These are phyloP conservation scores for Batkoa obscura DNA, from an alignment of 371 early-diverging fungal species.

Conservation along the genomic window DNA sequence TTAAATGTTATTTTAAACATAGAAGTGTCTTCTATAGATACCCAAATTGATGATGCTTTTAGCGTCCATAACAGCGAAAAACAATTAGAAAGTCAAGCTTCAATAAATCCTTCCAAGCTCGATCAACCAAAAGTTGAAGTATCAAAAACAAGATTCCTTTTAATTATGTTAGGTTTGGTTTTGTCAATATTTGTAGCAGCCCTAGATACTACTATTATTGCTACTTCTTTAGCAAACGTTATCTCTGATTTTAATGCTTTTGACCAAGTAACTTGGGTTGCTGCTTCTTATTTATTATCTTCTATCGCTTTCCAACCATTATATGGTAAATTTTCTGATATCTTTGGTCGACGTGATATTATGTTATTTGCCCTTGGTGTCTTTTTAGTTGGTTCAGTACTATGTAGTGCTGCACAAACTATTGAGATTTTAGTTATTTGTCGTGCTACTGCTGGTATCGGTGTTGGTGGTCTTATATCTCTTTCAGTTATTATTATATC, in stretches of 20 bases:
- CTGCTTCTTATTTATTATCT: slow-evolving; percentile 52
- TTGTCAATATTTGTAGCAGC: slow-evolving; percentile 36
- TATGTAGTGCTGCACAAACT: slow-evolving; percentile 30
- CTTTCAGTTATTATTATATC: slow-evolving; percentile 49
- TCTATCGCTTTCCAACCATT: slow-evolving; percentile 56
- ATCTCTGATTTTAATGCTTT: slow-evolving; percentile 49
- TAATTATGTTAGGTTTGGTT: slow-evolving; percentile 11
- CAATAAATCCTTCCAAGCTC: too few relatives aligned
- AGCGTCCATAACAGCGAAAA: too few relatives aligned
- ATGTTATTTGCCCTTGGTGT: slow-evolving; percentile 29
- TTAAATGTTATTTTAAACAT: too few relatives aligned
- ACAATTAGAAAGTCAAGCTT: too few relatives aligned
- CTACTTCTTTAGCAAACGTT: slow-evolving; percentile 59
- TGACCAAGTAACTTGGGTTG: slow-evolving; percentile 45
- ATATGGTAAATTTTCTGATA: slow-evolving; percentile 33
- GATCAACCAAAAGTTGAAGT: too few relatives aligned
- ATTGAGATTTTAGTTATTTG: slow-evolving; percentile 41
- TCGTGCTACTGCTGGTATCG: slow-evolving; percentile 54
- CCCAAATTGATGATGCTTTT: too few relatives aligned
- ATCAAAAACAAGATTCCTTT: background rate
- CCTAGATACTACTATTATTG: slow-evolving; percentile 54
- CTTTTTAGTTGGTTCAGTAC: slow-evolving; percentile 31
- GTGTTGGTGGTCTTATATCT: slow-evolving; percentile 56
- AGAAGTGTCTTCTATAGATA: too few relatives aligned
- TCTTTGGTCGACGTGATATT: slow-evolving; percentile 42